Conservation (phyloP, 2,329 filamentous ascomycete genomes). For the Pseudogymnoascus sp. region DNA sequence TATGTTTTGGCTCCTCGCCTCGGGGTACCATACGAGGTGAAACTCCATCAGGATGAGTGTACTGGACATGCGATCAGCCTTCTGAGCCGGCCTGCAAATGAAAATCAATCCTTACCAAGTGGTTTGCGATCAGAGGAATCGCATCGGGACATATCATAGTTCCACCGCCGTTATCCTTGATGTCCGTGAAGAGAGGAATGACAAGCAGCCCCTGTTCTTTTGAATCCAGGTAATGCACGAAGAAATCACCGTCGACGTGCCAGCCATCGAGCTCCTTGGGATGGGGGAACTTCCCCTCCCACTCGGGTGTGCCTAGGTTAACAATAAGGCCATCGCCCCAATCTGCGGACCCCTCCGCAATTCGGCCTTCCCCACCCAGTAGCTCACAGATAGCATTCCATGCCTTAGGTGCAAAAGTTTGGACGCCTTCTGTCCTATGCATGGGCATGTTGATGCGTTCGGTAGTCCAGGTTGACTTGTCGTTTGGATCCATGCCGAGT, state of each 20-base stretch:
- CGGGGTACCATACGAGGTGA: conserved; percentile 58
- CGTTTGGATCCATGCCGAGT: conserved; percentile 56
- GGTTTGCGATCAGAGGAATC: conserved; percentile 49
- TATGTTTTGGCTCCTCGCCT: conserved; percentile 39
- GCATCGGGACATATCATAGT: conserved; percentile 58
- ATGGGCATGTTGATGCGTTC: conserved; percentile 59
- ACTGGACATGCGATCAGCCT: conserved; percentile 19
- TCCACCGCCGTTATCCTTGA: conserved; percentile 53
- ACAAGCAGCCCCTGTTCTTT: conserved; percentile 63
- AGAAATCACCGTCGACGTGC: conserved; percentile 69
- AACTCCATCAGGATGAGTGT: conserved; percentile 58
- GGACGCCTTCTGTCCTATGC: conserved; percentile 48
- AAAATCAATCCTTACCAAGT: conserved; percentile 34
- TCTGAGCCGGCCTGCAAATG: not conserved
- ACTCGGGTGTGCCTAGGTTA: conserved; percentile 54
- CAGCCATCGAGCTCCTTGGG: conserved; percentile 51
- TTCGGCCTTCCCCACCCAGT: conserved; percentile 54
- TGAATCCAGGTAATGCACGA: conserved; percentile 65
- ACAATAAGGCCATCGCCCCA: conserved; percentile 66
- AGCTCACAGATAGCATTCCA: conserved; percentile 63
- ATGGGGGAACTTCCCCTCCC: conserved; percentile 42
- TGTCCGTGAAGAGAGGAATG: conserved; percentile 61
- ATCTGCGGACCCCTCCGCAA: conserved; percentile 41
- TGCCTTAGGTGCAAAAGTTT: conserved; percentile 55
- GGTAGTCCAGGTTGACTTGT: conserved; percentile 59